Conservation (phyloP, 306 rosid species). For the Cyamopsis tetragonoloba region DNA sequence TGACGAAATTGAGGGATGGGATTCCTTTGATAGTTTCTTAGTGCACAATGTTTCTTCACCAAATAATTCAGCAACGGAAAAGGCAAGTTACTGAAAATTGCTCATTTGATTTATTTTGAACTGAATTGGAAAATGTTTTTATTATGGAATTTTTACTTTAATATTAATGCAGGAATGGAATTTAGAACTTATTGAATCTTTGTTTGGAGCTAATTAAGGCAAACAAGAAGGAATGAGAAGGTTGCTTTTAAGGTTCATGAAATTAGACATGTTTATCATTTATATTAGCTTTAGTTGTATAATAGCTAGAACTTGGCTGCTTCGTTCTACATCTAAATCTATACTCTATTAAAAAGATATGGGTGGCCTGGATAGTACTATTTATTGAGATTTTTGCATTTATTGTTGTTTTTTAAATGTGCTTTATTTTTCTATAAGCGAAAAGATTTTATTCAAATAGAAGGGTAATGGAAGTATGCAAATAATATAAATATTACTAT, state of each 20-base stretch:
- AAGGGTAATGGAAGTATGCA: too few relatives aligned
- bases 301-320: neutral
- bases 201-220: neutral
- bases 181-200: neutral
- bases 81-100: neutral
- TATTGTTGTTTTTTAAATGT: too few relatives aligned
- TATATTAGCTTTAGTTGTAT: neutral
- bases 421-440: too few relatives aligned
- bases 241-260: neutral
- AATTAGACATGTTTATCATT: neutral
- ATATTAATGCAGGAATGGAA: conserved; percentile 33
- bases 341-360: too few relatives aligned
- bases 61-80: neutral
- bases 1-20: neutral
- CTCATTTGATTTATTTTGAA: neutral
- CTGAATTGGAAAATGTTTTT: conserved; percentile 10
- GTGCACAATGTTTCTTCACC: neutral
- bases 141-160: neutral
- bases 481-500: too few relatives aligned
- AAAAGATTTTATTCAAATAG: too few relatives aligned
- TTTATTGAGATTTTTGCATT: too few relatives aligned
- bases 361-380: too few relatives aligned
- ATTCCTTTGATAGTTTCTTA: neutral
- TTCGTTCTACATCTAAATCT: too few relatives aligned
- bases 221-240: neutral